Percentiles rank a stretch among this genome's conserved stretches.
Conservation (phyloP, 352 stramenopile genomes). For the Phytophthora capsici region DNA sequence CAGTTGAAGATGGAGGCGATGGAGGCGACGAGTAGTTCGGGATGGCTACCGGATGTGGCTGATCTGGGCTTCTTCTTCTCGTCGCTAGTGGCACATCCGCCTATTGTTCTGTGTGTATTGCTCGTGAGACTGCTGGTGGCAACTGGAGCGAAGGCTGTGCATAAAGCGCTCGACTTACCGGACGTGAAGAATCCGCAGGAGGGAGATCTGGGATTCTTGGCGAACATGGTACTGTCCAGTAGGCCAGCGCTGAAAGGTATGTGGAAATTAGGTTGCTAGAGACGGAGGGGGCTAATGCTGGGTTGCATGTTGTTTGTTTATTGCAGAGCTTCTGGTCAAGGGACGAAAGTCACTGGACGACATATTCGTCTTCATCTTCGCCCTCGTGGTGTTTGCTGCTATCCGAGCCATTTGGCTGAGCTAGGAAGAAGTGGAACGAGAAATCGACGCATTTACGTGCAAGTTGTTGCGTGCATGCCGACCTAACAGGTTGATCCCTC, state of each 20-base stretch:
- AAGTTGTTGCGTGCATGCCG: too few relatives aligned
- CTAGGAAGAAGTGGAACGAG: conserved; percentile 10
- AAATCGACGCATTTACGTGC: neutral
- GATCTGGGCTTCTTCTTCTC: conserved; percentile 60
- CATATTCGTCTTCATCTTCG: conserved; percentile 80
- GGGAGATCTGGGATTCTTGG: conserved; percentile 68
- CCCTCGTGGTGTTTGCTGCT: conserved; percentile 56
- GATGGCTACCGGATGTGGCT: conserved; percentile 60
- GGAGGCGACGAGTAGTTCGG: conserved; percentile 19
- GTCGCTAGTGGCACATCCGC: conserved; percentile 61
- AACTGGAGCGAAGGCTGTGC: conserved; percentile 39
- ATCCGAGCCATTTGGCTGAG: conserved; percentile 52
- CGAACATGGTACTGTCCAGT: conserved; percentile 65
- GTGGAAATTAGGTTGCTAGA: neutral
- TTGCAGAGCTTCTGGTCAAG: conserved; percentile 66
- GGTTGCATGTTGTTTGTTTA: conserved; percentile 5
- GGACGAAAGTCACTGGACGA: conserved; percentile 76
- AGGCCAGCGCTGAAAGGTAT: conserved; percentile 70
- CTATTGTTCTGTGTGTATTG: conserved; percentile 68
- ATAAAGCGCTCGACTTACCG: conserved; percentile 54
- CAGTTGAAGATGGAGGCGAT: conserved; percentile 45
- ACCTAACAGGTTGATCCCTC: too few relatives aligned
- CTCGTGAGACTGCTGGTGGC: conserved; percentile 62
- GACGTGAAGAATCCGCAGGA: conserved; percentile 73
- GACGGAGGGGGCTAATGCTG: conserved; percentile 4